A percentile compares a stretch with the other conserved stretches of the same genome.
Evolutionary conservation across 352 stramenopile genomes (phyloP).

Genomic region (Phytophthora pinifolia): DNA sequence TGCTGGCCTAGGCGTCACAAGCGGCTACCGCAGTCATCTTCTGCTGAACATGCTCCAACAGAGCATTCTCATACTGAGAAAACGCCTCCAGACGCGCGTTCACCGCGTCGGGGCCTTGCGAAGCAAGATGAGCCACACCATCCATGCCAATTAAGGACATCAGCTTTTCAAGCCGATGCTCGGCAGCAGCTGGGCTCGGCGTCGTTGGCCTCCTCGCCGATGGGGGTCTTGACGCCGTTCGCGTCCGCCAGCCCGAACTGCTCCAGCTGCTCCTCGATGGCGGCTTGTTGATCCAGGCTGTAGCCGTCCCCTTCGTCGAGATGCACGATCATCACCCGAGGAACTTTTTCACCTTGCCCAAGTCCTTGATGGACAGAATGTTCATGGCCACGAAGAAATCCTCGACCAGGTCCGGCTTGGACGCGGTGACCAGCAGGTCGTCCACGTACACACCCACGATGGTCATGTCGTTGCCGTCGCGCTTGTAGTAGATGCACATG

Average conservation of each 20-base stretch:
- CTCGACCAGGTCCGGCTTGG: not conserved
- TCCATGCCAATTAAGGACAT: no score
- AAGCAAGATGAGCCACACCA: no score
- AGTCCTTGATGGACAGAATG: conserved; percentile 25
- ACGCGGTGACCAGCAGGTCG: conserved; percentile 31
- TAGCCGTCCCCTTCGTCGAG: conserved; percentile 12
- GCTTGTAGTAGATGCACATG: no score
- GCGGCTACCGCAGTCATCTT: no score
- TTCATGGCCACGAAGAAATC: conserved; percentile 14
- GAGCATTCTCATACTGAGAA: no score
- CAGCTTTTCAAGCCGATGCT: no score
- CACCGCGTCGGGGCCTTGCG: no score
- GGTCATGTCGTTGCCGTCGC: no score
- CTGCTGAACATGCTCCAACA: no score
- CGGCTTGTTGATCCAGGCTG: conserved; percentile 18
- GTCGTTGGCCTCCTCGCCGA: not conserved
- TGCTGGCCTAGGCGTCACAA: no score
- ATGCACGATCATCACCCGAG: conserved; percentile 32
- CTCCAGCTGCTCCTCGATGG: conserved; percentile 23
- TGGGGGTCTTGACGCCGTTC: conserved; percentile 18
- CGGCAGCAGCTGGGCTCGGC: not conserved
- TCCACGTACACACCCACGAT: conserved; percentile 34
- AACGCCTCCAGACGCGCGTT: no score
- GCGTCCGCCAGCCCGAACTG: conserved; percentile 20
- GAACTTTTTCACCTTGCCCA: conserved; percentile 26